Evolutionary conservation across 805 yeast species (phyloP).

Genomic region (Saccharomycopsis javanensis): DNA sequence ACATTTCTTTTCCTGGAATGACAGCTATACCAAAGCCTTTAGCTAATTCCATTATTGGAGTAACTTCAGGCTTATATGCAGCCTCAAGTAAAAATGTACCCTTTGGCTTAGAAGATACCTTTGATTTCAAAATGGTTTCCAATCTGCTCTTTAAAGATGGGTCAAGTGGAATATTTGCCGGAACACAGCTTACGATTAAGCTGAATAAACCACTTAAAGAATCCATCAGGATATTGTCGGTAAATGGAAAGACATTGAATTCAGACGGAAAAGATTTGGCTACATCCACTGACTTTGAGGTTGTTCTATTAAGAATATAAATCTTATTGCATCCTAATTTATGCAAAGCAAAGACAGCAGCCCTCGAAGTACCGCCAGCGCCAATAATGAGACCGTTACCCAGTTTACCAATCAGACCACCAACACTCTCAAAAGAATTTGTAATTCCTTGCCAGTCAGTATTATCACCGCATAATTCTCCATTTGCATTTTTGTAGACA

Average conservation of each 20-base stretch:
- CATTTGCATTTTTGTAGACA: constrained; percentile 43
- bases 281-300: constrained; percentile 50
- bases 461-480: constrained; percentile 66
- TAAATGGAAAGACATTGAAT: constrained; percentile 51
- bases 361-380: constrained; percentile 96
- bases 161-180: constrained; percentile 70
- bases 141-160: constrained; percentile 37
- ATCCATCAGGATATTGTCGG: constrained; percentile 35
- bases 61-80: constrained; percentile 82
- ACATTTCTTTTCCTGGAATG: constrained; percentile 86
- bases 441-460: constrained; percentile 93
- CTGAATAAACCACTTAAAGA: constrained; percentile 37
- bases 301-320: constrained; percentile 74
- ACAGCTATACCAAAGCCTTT: constrained; percentile 61
- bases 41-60: constrained; percentile 81
- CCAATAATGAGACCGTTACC: constrained; percentile 76
- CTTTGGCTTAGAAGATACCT: constrained; percentile 27
- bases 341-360: constrained; percentile 82
- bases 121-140: constrained; percentile 32
- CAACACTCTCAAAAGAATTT: constrained; percentile 64
- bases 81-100: constrained; percentile 67
- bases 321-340: constrained; percentile 68
- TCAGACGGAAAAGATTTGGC: constrained; percentile 49
- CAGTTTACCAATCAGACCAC: constrained; percentile 20
- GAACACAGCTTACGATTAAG: constrained; percentile 70